Evolutionary conservation across 768 basidiomycete genomes (phyloP), one percentile per base, ranked within the genome.

Genomic region (Termitomyces sp.): DNA sequence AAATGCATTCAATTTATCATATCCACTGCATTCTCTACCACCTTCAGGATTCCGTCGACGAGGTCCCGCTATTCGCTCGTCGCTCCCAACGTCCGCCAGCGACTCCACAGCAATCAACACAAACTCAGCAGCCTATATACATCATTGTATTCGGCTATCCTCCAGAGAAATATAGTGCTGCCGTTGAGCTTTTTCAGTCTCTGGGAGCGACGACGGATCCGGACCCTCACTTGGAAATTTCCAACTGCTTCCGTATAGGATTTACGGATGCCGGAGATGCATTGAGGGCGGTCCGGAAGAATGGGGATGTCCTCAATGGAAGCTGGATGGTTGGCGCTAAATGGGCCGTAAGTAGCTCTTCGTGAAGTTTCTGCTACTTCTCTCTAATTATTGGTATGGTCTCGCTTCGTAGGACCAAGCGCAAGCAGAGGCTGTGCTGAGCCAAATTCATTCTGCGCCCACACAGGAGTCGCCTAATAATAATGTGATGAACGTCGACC

Each of bases 101-200:
- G 31, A 43, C 68, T 47, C 56, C 70, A n/a, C 58, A 54, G 23
- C 58, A 51, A 37, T 55, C 59, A 14, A 46, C 68, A 42, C 57
- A 73, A 5, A 49, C 71, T 11, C 78, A 82, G 28, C 75, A 80
- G 3, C 67, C 56, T 2, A 53, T 80, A 30, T 87, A 86, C 64
- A 76, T 95, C 37, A 76, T 93, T 64, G 84, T 95, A 51, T 95
- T 92, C 59, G 93, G 93, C n/a, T 95, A 93, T 67, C 91, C 93
- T 5, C 75, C 83, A 33, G 89, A 93, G 69, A 85, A 85, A 64
- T 89, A 87, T 67, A 83, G 80, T 52, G 66, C 84, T 15, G 84
- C 87, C 0, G 82, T 81, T 15, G 87, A 88, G 63, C 88, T 88
- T 68, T 88, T 91, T 74, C 80, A 79, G 62, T 83, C 85, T 1